A percentile compares a stretch with the other conserved stretches of the same genome.
phyloP scores from a whole-genome alignment of 1,284 basidiomycete genomes.

The Microbotryomycetes sp. region DNA sequence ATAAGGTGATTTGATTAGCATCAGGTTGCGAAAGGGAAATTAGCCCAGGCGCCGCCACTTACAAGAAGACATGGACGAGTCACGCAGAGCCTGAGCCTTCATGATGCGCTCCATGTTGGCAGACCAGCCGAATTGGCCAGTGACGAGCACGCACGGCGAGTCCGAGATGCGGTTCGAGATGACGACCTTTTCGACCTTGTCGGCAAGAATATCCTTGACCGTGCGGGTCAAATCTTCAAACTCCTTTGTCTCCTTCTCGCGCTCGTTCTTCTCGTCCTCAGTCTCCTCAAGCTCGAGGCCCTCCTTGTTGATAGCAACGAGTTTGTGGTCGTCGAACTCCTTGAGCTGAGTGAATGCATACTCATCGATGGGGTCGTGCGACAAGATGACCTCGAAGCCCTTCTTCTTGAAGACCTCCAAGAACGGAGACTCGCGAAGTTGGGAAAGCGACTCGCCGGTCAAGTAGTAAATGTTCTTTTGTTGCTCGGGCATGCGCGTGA shows the following conservation, averaged over 20 bases:
- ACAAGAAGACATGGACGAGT: constrained; percentile 94
- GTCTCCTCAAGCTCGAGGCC: constrained; percentile 99
- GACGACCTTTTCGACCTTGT: constrained; percentile 99
- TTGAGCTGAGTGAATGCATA: constrained; percentile 97
- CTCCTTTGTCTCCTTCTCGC: constrained; percentile 78
- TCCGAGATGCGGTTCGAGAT: constrained; percentile 96
- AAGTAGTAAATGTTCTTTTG: constrained; percentile 99
- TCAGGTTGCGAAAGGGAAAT: neutral
- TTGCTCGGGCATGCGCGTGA: constrained; percentile 98
- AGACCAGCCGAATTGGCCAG: constrained; percentile 98
- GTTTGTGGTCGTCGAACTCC: constrained; percentile 98
- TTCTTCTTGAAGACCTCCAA: constrained; percentile 99
- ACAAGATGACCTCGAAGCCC: constrained; percentile 95
- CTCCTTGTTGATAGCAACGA: constrained; percentile 97
- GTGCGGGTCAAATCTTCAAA: constrained; percentile 85
- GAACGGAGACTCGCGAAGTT: constrained; percentile 94
- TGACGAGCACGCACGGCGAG: constrained; percentile 93
- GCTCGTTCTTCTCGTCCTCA: constrained; percentile 88
- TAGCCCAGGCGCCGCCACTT: neutral
- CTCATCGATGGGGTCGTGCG: constrained; percentile 97
- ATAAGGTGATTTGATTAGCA: constrained; percentile 1
- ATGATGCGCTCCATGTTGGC: constrained; percentile 98
- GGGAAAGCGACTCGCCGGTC: constrained; percentile 91
- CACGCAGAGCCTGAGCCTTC: constrained; percentile 98
- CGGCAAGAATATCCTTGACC: constrained; percentile 97